Base-by-base conservation (phyloP, 2,329 filamentous ascomycete species). In the Sporothrix pseudoabietina region DNA sequence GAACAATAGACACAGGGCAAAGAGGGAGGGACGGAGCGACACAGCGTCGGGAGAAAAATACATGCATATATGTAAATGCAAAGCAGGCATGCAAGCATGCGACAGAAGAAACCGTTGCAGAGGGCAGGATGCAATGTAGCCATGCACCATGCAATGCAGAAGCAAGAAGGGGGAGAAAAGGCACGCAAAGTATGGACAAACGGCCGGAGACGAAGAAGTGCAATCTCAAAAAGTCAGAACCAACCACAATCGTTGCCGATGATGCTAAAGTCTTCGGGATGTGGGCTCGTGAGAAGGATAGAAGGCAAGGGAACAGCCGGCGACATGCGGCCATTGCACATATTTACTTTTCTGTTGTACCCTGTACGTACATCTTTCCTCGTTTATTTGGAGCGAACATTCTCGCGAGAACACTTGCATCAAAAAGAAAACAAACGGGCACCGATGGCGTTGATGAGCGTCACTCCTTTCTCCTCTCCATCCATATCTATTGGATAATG, bases 71-170 rank as follows among this genome's bases (percentile, higher is more conserved):
- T 4, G 39, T 19, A 59, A 49, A 30, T 55, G 52, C 63, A 49
- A 8, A 12, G 22, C 59, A 16, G 10, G 39, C 61, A 66, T 47
- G 22, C 39, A 30, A 3, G 35, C 39, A 26, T 8, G 30, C 57
- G 57, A 63, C 32, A 63, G 12, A 32, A 9, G 52, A 41, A 41
- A n/a, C 35, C 14, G 30, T 52, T 52, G 65, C 63, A 68, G 26
- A 1, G 16, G 6, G 22, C 49, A 35, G 35, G 8, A 35, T 35
- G 35, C 2, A 35, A 32, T 52, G 63, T 14, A 68, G 63, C 41
- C 47, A 68, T 52, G 65, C 7, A 52, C 41, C 22, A 68, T 32
- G 44, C 65, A 52, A 68, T 68, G 65, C 44, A 52, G 65, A 32
- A 22, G 41, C 22, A 32, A 2, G 65, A 52, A 52, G 19, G 39